Evolutionary conservation across 768 basidiomycete genomes (phyloP).

Genomic region (Mycena leptocephala): DNA sequence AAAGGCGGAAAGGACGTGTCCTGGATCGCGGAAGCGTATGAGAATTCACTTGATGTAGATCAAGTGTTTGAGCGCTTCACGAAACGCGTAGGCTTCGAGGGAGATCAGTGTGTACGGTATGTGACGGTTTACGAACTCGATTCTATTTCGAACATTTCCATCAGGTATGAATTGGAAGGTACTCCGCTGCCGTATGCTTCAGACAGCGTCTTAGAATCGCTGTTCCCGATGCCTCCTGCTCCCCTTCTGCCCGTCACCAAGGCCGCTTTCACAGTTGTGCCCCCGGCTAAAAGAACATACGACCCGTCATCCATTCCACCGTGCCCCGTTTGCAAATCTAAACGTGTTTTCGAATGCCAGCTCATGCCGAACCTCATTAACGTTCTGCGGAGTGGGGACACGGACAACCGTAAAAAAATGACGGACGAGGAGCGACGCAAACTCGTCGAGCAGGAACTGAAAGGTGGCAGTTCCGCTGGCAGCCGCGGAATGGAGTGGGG

Average conservation of each 20-base stretch:
- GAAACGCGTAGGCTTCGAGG: conserved; percentile 77
- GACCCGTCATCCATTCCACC: conserved; percentile 67
- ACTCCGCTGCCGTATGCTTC: conserved; percentile 90
- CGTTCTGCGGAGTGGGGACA: conserved; percentile 63
- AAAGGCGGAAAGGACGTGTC: conserved; percentile 63
- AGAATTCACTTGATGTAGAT: conserved; percentile 86
- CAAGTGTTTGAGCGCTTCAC: conserved; percentile 91
- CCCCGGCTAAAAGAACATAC: conserved; percentile 68
- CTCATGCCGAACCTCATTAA: conserved; percentile 96
- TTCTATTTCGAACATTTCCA: conserved; percentile 15
- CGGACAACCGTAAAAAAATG: conserved; percentile 48
- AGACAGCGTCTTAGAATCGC: conserved; percentile 76
- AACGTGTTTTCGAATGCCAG: conserved; percentile 92
- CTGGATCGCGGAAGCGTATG: conserved; percentile 85
- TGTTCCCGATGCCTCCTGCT: conserved; percentile 77
- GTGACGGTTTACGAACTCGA: conserved; percentile 41
- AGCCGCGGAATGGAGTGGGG: conserved; percentile 94
- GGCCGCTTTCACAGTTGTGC: conserved; percentile 71
- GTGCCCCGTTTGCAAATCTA: conserved; percentile 79
- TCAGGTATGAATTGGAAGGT: conserved; percentile 91
- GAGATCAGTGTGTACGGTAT: conserved; percentile 91
- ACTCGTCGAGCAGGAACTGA: conserved; percentile 71
- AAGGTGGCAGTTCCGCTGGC: conserved; percentile 60
- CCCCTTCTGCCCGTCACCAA: conserved; percentile 72
- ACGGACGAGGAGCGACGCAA: conserved; percentile 82